Evolutionary conservation across 768 basidiomycete genomes (phyloP).

Genomic region (Lactarius sp.): DNA sequence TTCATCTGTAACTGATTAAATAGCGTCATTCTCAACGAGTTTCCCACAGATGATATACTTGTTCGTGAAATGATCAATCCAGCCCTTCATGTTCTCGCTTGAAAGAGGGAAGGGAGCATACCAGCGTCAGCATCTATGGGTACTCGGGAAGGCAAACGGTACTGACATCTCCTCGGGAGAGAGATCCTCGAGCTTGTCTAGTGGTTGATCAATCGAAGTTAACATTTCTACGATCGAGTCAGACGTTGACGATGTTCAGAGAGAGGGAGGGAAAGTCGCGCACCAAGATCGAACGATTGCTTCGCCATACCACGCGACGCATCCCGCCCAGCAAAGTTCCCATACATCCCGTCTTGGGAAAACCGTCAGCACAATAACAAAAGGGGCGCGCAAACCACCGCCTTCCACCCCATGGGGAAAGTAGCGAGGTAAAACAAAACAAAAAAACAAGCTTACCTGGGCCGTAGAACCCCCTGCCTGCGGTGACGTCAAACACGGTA

Average conservation of each 20-base stretch:
- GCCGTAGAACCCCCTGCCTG: constrained; percentile 89
- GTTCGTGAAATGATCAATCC: constrained; percentile 90
- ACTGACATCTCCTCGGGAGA: constrained; percentile 78
- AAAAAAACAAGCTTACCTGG: constrained; percentile 59
- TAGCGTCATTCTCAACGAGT: constrained; percentile 68
- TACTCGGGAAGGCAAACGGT: background rate
- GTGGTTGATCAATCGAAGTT: constrained; percentile 76
- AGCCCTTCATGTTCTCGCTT: constrained; percentile 93
- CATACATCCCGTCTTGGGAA: constrained; percentile 83
- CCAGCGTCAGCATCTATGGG: background rate
- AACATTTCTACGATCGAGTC: constrained; percentile 65
- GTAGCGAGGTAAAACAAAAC: background rate
- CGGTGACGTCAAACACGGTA: constrained; percentile 89
- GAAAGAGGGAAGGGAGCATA: background rate
- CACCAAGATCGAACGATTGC: constrained; percentile 91
- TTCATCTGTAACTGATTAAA: no score
- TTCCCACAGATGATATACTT: constrained; percentile 91
- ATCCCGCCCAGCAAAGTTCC: constrained; percentile 95
- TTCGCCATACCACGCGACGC: constrained; percentile 97
- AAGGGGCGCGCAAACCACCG: no score
- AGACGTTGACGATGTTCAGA: constrained; percentile 3
- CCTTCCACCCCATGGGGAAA: no score
- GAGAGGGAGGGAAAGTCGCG: constrained; percentile 27
- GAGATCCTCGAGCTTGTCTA: constrained; percentile 81
- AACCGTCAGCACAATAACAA: background rate